Evolutionary conservation across 345 rosid species (phyloP), one percentile per base, ranked within the genome.

Genomic region (Euphorbia lathyris): DNA sequence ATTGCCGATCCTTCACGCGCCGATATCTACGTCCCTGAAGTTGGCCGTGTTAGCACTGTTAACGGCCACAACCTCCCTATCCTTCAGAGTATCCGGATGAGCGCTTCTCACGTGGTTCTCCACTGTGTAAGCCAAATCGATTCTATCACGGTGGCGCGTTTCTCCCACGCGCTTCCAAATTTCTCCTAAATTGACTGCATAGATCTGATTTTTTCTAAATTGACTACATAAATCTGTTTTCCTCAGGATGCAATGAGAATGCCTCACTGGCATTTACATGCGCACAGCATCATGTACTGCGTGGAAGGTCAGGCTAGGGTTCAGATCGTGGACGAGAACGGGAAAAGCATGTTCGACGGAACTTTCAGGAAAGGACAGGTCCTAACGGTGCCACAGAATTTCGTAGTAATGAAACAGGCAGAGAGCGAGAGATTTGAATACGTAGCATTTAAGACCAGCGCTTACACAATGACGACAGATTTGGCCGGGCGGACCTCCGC

Each of bases 181-280:
- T 20, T 55, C 9, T 29, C 7, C 45, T 10, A 1, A 40, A 40
- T 40, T 40, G 45, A 40, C 12, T 40, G 36, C 36, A n/a, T n/a
- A n/a, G n/a, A n/a, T n/a, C n/a, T n/a, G n/a, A n/a, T n/a, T n/a
- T n/a, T n/a, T n/a, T n/a, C n/a, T n/a, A n/a, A n/a, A n/a, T n/a
- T n/a, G n/a, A n/a, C n/a, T n/a, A n/a, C n/a, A n/a, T 5, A 32
- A 32, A 32, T 32, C 36, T 32, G 5, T 32, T 2, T 38, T 2
- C 9, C 9, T 76, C 83, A 88, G 97, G 83, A 83, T 51, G 88
- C 87, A 25, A 58, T 87, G 38, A 48, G 81, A 83, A 63, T 83
- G 38, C 97, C 97, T 3, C 90, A 88, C 63, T 94, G 86, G 88
- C 79, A 83, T 67, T 0, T 72, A 66, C 87, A 88, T 66, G 90